phyloP scores from a whole-genome alignment of 2,329 filamentous ascomycete genomes.

The Dactylellina sp. region DNA sequence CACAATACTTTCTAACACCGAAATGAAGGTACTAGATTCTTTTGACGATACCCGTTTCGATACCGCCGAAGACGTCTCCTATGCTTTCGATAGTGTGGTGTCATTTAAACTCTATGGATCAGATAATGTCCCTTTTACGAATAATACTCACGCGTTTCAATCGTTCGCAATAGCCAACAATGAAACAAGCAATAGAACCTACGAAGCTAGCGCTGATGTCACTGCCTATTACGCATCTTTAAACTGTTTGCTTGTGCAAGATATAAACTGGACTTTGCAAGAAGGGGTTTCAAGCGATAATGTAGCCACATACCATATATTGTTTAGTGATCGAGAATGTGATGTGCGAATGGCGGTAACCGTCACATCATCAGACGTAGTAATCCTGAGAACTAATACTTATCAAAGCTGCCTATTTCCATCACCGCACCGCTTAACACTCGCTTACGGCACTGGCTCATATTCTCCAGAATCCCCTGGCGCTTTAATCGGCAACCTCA shows the following conservation, averaged over 20 bases:
- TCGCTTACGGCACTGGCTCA: constrained; percentile 1
- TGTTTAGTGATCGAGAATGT: constrained; percentile 9
- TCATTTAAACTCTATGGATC: constrained; percentile 1
- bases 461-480: not conserved
- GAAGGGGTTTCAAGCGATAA: not conserved
- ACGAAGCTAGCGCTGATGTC: constrained; percentile 10
- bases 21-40: not conserved
- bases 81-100: constrained; percentile 13
- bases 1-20: not conserved
- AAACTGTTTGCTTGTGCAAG: not conserved
- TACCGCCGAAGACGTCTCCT: constrained; percentile 4
- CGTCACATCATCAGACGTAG: not conserved
- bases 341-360: not conserved
- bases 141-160: constrained; percentile 14
- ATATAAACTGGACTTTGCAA: constrained; percentile 3
- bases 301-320: not conserved
- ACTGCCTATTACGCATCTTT: constrained; percentile 16
- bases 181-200: not conserved
- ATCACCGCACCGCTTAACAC: not conserved
- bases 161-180: constrained; percentile 5
- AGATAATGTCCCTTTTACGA: constrained; percentile 8
- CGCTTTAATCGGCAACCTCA: not conserved
- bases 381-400: not conserved
- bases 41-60: constrained; percentile 10
- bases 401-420: constrained; percentile 3